Evolutionary conservation across 2,329 filamentous ascomycete genomes (phyloP), one percentile per base, ranked within the genome.

Genomic region (Shiraia sp.): DNA sequence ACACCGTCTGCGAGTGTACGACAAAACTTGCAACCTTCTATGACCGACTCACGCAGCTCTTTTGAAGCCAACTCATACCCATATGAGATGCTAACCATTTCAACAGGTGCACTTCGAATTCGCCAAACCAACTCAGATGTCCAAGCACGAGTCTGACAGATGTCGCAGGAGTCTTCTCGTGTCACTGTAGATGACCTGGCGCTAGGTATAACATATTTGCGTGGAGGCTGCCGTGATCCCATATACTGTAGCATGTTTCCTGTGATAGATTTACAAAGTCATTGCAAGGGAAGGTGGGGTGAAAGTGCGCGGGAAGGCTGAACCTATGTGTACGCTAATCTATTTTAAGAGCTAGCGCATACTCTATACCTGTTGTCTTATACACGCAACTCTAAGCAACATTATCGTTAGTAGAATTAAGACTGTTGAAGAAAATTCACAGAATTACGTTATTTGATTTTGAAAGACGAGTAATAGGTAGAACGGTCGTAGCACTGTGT

Each of bases 1-100:
- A 47, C 19, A 10, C 44, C 44, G 25, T 47, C 40, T 13, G 40
- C 44, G 32, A 47, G 17, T 9, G 44, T 47, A 16, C 32, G 25
- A 16, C 44, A 47, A 27, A 32, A 44, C 15, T 13, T 24, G 25
- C 45, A 47, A 25, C 36, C 45, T 31, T 36, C 14, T 17, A 36
- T 10, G 5, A 44, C 40, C 8, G 45, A 44, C n/a, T 16, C 29
- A 14, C 40, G 31, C 17, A 44, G 32, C 14, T 47, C 36, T 32
- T 37, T 23, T 12, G 36, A 44, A 8, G 24, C 33, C 10, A 40
- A 8, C 5, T 14, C 15, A 16, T 40, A 38, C 19, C 8, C 19
- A 22, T 22, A 22, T 24, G 15, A 16, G 6, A 24, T 10, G 25
- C 12, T 24, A 4, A 5, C 10, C 6, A 25, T 3, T 6, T 24